Percentiles rank a stretch among this genome's conserved stretches.
Evolutionary conservation across 768 basidiomycete species (phyloP).

Genomic region (Kwoniella shandongensis): DNA sequence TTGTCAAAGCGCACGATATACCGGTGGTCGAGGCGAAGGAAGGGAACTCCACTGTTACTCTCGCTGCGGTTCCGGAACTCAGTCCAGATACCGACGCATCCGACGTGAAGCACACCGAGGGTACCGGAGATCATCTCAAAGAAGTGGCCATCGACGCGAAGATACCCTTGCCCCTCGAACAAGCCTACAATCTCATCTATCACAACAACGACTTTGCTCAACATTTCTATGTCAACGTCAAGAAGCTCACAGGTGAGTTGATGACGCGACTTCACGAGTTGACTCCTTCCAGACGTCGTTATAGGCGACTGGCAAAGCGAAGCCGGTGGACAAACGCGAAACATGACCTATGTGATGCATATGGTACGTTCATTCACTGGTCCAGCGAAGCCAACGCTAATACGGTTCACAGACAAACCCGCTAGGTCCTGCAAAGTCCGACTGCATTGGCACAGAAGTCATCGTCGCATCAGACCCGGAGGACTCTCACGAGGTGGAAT

Average conservation of each 20-base stretch:
- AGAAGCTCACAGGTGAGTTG: conserved; percentile 33
- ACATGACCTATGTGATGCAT: conserved; percentile 31
- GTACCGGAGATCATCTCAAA: conserved; percentile 20
- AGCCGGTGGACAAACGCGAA: conserved; percentile 17
- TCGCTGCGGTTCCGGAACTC: too few relatives aligned
- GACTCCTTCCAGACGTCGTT: background rate
- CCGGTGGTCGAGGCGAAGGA: conserved; percentile 1
- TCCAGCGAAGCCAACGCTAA: background rate
- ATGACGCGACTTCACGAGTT: too few relatives aligned
- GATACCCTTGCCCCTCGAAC: conserved; percentile 25
- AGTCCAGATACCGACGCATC: background rate
- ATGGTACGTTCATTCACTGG: conserved; percentile 21
- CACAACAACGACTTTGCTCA: conserved; percentile 26
- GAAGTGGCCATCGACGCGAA: conserved; percentile 30
- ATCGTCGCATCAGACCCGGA: conserved; percentile 22
- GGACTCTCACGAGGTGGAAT: conserved; percentile 27
- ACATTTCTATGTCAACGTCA: conserved; percentile 23
- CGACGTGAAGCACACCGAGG: conserved; percentile 12
- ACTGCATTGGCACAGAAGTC: conserved; percentile 25
- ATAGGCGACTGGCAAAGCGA: background rate
- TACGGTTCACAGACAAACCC: conserved; percentile 27
- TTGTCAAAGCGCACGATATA: too few relatives aligned
- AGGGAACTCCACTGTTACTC: background rate
- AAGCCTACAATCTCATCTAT: conserved; percentile 29
- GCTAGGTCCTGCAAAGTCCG: conserved; percentile 30